Conservation (phyloP, 495 filamentous ascomycete genomes). For the Talaromyces borbonicus region DNA sequence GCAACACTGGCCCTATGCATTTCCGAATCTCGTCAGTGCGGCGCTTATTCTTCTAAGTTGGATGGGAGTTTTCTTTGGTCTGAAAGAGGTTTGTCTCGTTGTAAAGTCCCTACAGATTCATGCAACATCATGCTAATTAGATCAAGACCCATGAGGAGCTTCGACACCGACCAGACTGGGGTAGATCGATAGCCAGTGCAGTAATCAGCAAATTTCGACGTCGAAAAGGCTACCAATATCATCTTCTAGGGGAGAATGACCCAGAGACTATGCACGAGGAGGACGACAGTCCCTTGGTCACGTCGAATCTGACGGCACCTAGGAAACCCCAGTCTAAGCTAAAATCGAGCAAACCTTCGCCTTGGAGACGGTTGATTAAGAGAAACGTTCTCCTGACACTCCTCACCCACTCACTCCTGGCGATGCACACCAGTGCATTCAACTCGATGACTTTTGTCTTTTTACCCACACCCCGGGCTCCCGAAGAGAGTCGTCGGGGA, state of each 20-base stretch:
- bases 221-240: conserved; percentile 7
- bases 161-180: conserved; percentile 39
- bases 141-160: conserved; percentile 40
- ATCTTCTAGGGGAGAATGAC: conserved; percentile 19
- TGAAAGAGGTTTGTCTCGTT: conserved; percentile 46
- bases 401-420: conserved; percentile 53
- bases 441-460: conserved; percentile 66
- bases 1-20: conserved; percentile 49
- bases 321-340: conserved; percentile 19
- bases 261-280: conserved; percentile 29
- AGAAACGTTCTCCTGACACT: conserved; percentile 52
- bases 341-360: conserved; percentile 33
- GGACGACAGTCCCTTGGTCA: conserved; percentile 14
- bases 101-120: background rate
- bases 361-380: conserved; percentile 53
- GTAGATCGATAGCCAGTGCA: conserved; percentile 35
- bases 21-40: conserved; percentile 53
- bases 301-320: conserved; percentile 30
- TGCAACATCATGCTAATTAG: background rate
- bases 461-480: conserved; percentile 53
- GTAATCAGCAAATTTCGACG: conserved; percentile 25
- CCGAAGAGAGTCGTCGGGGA: conserved; percentile 31
- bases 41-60: conserved; percentile 41
- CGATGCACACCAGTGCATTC: conserved; percentile 68
- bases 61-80: conserved; percentile 42